Evolutionary conservation across 139 green algal species (phyloP), one percentile per base, ranked within the genome.

Genomic region (Pleodorina starrii): DNA sequence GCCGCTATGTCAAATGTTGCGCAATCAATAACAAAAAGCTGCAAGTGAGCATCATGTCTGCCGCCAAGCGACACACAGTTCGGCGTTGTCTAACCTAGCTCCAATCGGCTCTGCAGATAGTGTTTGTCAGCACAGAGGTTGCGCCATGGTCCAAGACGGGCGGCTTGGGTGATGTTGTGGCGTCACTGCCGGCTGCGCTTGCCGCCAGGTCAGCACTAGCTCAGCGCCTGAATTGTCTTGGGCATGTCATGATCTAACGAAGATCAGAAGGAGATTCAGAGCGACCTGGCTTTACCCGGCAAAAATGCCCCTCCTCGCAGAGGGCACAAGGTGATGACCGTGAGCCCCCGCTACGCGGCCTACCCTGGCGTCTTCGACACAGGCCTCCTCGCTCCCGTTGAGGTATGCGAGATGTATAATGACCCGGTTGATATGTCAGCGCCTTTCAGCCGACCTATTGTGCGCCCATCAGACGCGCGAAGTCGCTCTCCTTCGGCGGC

Each of bases 51-150:
- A n/a, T n/a, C n/a, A n/a, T n/a, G n/a, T n/a, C n/a, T n/a, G 48
- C 48, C 12, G 48, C 12, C 48, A 12, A 57, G 12, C 11, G 10
- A 12, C 12, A 12, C 48, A 12, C 48, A 10, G 48, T 57, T 57
- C 11, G 48, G 11, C 48, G 48, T 57, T 57, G 10, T 57, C 48
- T 57, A 21, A 10, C 48, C 48, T 57, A n/a, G n/a, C n/a, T n/a
- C n/a, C n/a, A n/a, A n/a, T n/a, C n/a, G n/a, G n/a, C 21, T 71
- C 19, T 71, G 29, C 91, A 96, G 92, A 81, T 97, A 23, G 95
- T 99, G 0, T 99, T 98, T 92, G 95, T 98, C 0, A 92, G 90
- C n/a, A 96, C 96, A 17, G 97, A 99, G 84, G 94, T 97, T 4
- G 90, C 95, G 12, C 95, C 96, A 84, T 98, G 95, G 95, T 94